A percentile compares a stretch with the other conserved stretches of the same genome.
Conservation (phyloP, 2,329 filamentous ascomycete genomes). For the Dissoconium aciculare region DNA sequence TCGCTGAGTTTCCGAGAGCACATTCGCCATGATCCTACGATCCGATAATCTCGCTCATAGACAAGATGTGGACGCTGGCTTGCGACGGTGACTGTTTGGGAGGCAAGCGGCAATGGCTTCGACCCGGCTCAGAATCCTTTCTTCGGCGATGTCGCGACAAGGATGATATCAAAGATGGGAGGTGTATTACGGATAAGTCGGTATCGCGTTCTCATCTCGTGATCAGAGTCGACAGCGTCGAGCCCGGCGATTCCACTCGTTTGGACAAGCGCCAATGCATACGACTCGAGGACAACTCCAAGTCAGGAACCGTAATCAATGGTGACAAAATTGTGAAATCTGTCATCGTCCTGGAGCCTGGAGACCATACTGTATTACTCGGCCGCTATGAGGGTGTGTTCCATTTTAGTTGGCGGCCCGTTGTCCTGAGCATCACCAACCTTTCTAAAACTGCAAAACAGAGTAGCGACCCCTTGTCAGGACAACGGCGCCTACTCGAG, state of each 20-base stretch:
- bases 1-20: no score
- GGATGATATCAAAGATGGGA: conserved; percentile 22
- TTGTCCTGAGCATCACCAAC: conserved; percentile 70
- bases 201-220: conserved; percentile 82
- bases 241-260: conserved; percentile 43
- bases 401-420: conserved; percentile 51
- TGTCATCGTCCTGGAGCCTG: conserved; percentile 16
- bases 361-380: conserved; percentile 46
- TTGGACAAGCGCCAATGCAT: conserved; percentile 52
- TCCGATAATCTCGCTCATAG: no score
- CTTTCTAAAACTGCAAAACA: conserved; percentile 40
- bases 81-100: conserved; percentile 42
- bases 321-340: conserved; percentile 46
- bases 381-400: conserved; percentile 48
- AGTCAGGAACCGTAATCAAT: conserved; percentile 68
- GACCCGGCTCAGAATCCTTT: conserved; percentile 16
- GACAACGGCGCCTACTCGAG: conserved; percentile 53
- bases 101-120: conserved; percentile 25
- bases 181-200: conserved; percentile 59
- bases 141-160: conserved; percentile 55
- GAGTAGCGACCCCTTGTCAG: conserved; percentile 41
- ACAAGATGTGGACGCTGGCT: conserved; percentile 41
- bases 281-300: conserved; percentile 68
- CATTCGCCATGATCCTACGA: no score
- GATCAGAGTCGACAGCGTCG: conserved; percentile 53